Conservation (phyloP, 768 basidiomycete genomes). For the Agaricus blazei region DNA sequence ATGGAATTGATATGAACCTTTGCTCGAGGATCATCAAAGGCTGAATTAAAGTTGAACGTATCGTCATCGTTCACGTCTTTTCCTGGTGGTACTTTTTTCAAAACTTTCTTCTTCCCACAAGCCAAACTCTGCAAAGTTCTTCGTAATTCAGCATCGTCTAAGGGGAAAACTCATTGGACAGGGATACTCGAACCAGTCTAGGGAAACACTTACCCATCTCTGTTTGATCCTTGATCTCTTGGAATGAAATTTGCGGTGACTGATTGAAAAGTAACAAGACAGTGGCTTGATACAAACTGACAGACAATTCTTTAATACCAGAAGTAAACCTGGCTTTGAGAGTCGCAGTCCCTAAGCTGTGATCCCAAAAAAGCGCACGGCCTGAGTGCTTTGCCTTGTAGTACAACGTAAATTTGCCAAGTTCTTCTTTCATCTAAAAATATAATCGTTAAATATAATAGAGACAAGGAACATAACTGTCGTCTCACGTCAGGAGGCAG, state of each 20-base stretch:
- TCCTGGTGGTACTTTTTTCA: constrained; percentile 75
- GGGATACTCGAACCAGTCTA: not conserved
- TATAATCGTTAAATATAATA: not conserved
- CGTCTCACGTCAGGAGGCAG: constrained; percentile 48
- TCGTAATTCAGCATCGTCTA: constrained; percentile 71
- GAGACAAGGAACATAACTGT: constrained; percentile 4
- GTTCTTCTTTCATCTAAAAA: constrained; percentile 65
- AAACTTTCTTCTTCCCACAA: constrained; percentile 83
- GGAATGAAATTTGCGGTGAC: constrained; percentile 50
- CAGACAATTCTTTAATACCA: constrained; percentile 79
- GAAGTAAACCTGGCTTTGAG: constrained; percentile 64
- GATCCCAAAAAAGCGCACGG: constrained; percentile 79
- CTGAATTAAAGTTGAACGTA: constrained; percentile 74
- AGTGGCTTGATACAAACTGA: constrained; percentile 88
- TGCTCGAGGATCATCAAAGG: constrained; percentile 72
- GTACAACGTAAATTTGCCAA: constrained; percentile 58
- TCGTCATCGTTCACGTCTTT: constrained; percentile 76
- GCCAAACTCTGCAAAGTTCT: constrained; percentile 90
- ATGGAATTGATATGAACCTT: constrained; percentile 95
- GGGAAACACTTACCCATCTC: constrained; percentile 56
- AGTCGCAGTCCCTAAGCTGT: constrained; percentile 78
- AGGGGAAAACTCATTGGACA: constrained; percentile 18
- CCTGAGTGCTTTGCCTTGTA: constrained; percentile 79
- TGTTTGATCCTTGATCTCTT: constrained; percentile 62
- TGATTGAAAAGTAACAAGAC: constrained; percentile 86